phyloP scores from a whole-genome alignment of 2,329 filamentous ascomycete genomes.

The Cladophialophora bantiana region DNA sequence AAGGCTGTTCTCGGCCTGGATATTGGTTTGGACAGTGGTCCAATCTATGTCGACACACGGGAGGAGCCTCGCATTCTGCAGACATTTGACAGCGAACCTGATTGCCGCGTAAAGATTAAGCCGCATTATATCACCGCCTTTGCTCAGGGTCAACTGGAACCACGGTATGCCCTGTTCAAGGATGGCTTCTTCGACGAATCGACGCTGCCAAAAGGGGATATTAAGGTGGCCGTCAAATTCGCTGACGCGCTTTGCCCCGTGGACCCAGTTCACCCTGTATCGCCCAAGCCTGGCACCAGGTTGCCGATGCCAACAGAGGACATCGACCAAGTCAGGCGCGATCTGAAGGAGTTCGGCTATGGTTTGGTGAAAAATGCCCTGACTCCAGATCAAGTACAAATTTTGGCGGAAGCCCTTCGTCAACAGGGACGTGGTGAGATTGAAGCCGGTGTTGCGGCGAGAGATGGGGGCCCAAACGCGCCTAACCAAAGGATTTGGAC shows the following conservation, averaged over 20 bases:
- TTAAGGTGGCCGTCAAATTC: slow-evolving; percentile 42
- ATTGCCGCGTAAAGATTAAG: slow-evolving; percentile 40
- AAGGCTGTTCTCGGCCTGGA: slow-evolving; percentile 25
- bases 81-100: slow-evolving; percentile 37
- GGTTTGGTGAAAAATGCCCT: slow-evolving; percentile 29
- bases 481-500: slow-evolving; percentile 31
- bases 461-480: slow-evolving; percentile 21
- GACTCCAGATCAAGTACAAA: slow-evolving; percentile 15
- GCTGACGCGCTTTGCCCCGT: slow-evolving; percentile 41
- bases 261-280: slow-evolving; percentile 34
- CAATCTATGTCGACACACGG: slow-evolving; percentile 42
- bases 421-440: slow-evolving; percentile 23
- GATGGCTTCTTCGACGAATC: slow-evolving; percentile 40
- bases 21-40: slow-evolving; percentile 26
- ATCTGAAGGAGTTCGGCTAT: slow-evolving; percentile 25
- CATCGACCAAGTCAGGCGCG: slow-evolving; percentile 24
- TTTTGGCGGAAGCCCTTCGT: slow-evolving; percentile 2
- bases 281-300: slow-evolving; percentile 49
- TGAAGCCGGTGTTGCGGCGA: slow-evolving; percentile 14
- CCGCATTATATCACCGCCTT: slow-evolving; percentile 41
- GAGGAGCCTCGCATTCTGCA: slow-evolving; percentile 38
- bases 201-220: slow-evolving; percentile 39
- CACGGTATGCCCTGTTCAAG: slow-evolving; percentile 43
- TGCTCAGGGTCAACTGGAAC: slow-evolving; percentile 41
- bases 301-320: slow-evolving; percentile 25